These are phyloP conservation scores for Tetracentron sinense DNA, from an alignment of 164 flowering plant genomes.

Conservation along the genomic window DNA sequence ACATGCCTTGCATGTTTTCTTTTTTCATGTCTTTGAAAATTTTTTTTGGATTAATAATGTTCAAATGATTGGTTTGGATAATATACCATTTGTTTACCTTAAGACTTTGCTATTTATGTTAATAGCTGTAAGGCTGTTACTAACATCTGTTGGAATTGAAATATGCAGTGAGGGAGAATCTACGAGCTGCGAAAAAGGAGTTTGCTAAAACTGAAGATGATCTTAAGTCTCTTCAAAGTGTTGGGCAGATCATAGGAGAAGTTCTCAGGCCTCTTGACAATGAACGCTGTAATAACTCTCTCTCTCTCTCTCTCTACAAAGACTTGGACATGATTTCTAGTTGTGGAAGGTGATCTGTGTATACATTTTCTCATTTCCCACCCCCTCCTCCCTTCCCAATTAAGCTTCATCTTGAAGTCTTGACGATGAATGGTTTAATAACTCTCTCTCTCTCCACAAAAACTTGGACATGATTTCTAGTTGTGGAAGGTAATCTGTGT, in stretches of 20 bases:
- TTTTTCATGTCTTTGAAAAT: background rate
- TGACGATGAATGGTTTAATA: constrained; percentile 87
- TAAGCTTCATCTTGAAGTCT: too few species aligned
- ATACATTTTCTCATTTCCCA: background rate
- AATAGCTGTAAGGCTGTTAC: background rate
- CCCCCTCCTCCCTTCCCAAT: too few species aligned
- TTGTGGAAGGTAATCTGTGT: too few species aligned
- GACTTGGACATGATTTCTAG: background rate
- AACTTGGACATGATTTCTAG: background rate
- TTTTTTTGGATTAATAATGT: too few species aligned
- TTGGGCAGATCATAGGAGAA: constrained; percentile 94
- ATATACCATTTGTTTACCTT: background rate
- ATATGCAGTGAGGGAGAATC: constrained; percentile 68
- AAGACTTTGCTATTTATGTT: background rate
- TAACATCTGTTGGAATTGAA: background rate
- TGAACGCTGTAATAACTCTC: constrained; percentile 65
- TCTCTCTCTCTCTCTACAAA: background rate
- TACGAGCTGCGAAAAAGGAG: constrained; percentile 67
- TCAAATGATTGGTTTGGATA: background rate
- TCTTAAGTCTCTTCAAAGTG: constrained; percentile 91
- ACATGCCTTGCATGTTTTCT: too few species aligned
- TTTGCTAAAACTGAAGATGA: constrained; percentile 89
- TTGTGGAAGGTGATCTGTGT: too few species aligned
- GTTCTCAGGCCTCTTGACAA: constrained; percentile 91
- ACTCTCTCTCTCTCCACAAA: background rate